A percentile compares a stretch with the other conserved stretches of the same genome.
These are phyloP conservation scores for Calocera cornea DNA, from an alignment of 768 basidiomycete species.

Conservation along the genomic window DNA sequence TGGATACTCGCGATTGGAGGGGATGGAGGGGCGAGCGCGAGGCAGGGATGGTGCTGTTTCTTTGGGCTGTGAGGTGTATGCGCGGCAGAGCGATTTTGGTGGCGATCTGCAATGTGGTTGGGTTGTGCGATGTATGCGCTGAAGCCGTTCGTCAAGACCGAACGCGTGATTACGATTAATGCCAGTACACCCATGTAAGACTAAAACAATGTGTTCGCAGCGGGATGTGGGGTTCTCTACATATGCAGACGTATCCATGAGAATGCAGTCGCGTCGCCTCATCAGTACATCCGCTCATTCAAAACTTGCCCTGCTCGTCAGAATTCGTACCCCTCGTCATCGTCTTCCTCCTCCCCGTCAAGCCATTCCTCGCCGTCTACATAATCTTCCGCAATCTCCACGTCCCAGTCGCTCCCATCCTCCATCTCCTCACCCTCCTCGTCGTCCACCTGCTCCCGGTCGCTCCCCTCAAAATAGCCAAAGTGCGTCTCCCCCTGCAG, in stretches of 20 bases:
- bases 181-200: neutral
- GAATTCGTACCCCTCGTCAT: too few species aligned
- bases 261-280: too few species aligned
- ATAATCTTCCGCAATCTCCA: neutral
- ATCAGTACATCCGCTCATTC: too few species aligned
- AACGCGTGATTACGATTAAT: too few species aligned
- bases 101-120: neutral
- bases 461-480: slow-evolving; percentile 2
- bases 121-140: too few species aligned
- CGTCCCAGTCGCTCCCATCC: neutral
- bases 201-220: neutral
- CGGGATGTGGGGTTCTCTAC: neutral
- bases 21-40: neutral
- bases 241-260: too few species aligned
- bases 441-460: neutral
- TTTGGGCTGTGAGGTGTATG: neutral
- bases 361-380: neutral
- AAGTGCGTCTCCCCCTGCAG: neutral
- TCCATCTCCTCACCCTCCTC: neutral
- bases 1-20: neutral
- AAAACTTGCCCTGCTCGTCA: too few species aligned
- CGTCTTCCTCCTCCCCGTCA: neutral
- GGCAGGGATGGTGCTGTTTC: neutral
- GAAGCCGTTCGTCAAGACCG: too few species aligned
- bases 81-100: neutral